phyloP scores from a whole-genome alignment of 495 filamentous ascomycete species.

The Tuber brumale region DNA sequence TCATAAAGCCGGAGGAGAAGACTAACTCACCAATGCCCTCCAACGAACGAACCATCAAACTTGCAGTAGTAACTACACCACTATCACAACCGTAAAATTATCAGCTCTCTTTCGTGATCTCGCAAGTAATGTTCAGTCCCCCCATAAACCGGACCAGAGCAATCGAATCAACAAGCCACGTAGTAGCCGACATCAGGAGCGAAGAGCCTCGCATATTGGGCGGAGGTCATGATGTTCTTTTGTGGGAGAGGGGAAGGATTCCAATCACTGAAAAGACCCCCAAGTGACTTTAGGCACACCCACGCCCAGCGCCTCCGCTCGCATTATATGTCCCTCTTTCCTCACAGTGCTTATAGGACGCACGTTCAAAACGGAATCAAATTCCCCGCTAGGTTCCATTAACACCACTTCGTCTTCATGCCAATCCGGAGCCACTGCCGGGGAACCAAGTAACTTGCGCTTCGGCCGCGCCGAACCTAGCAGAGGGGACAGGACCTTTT shows the following conservation, averaged over 20 bases:
- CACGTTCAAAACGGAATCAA: conserved; percentile 6
- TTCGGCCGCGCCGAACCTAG: conserved; percentile 12
- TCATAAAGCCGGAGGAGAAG: neutral
- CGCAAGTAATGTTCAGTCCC: neutral
- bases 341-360: conserved; percentile 8
- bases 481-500: conserved; percentile 14
- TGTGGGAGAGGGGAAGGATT: neutral
- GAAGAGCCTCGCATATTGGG: neutral
- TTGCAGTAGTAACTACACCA: neutral
- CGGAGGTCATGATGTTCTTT: neutral
- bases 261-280: neutral
- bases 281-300: neutral
- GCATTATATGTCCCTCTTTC: conserved; percentile 20
- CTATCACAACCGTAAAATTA: neutral
- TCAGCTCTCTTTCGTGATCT: neutral
- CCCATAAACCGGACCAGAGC: neutral
- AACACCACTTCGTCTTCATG: conserved; percentile 22
- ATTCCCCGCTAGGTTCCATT: conserved; percentile 13
- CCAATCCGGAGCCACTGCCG: conserved; percentile 19
- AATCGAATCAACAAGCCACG: conserved; percentile 1
- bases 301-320: conserved; percentile 2
- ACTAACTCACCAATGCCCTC: neutral
- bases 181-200: neutral
- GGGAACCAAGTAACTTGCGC: conserved; percentile 18
- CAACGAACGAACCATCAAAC: neutral